Percentiles rank a stretch among this genome's conserved stretches.
These are phyloP conservation scores for Tephrocybe sp. DNA, from an alignment of 768 basidiomycete species.

Conservation along the genomic window DNA sequence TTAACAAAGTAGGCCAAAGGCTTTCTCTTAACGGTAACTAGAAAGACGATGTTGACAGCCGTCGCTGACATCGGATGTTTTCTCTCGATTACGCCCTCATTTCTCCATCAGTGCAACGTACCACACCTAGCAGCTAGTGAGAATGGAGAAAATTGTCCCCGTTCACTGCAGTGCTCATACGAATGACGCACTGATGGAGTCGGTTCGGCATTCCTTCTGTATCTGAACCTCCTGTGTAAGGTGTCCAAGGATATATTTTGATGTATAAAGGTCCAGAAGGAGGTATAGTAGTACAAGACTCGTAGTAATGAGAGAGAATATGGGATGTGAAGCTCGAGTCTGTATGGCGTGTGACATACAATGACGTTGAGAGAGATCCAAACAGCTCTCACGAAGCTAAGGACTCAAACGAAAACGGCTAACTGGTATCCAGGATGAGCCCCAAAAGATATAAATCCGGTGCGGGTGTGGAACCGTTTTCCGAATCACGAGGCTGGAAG, in stretches of 20 bases:
- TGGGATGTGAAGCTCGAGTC: conserved; percentile 1
- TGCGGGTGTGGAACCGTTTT: background rate
- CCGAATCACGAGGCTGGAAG: background rate
- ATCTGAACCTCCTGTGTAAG: too few species aligned
- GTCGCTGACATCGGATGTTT: background rate
- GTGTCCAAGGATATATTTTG: too few species aligned
- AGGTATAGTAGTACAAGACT: background rate
- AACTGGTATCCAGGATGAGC: background rate
- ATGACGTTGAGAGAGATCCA: background rate
- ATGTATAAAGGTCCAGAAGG: conserved; percentile 1
- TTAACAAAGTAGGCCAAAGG: background rate
- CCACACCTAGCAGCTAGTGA: too few species aligned
- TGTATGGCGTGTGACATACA: conserved; percentile 6
- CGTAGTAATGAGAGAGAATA: background rate
- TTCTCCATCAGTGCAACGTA: background rate
- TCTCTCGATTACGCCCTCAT: background rate
- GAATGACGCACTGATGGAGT: too few species aligned
- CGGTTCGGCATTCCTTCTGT: background rate
- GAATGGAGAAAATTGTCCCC: too few species aligned
- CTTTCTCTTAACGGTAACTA: background rate
- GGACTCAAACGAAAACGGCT: background rate
- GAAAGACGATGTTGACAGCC: background rate
- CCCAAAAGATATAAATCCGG: background rate
- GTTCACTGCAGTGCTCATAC: too few species aligned
- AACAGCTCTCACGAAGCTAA: background rate